A percentile compares a stretch with the other conserved stretches of the same genome.
Conservation (phyloP, 108 stramenopile species). For the Cyclotella sp. region DNA sequence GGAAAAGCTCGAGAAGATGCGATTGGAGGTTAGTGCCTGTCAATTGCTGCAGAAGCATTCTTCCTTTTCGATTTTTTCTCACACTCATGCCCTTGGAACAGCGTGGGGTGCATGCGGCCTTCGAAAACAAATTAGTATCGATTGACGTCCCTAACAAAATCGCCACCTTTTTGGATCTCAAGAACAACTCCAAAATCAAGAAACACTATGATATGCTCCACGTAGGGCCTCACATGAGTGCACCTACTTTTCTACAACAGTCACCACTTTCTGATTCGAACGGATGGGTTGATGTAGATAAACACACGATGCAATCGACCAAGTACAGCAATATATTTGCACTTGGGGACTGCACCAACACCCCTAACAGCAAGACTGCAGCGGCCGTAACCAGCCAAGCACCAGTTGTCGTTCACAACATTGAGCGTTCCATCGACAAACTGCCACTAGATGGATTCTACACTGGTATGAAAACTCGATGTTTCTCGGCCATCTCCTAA, state of each 20-base stretch:
- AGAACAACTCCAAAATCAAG: slow-evolving; percentile 23
- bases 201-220: slow-evolving; percentile 51
- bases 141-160: slow-evolving; percentile 40
- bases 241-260: slow-evolving; percentile 28
- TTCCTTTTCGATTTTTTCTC: no score
- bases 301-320: slow-evolving; percentile 43
- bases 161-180: slow-evolving; percentile 45
- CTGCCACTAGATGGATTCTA: slow-evolving; percentile 35
- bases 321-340: slow-evolving; percentile 51
- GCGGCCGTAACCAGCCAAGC: slow-evolving; percentile 51
- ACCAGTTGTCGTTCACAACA: slow-evolving; percentile 51
- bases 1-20: slow-evolving; percentile 35
- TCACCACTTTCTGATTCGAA: slow-evolving; percentile 31
- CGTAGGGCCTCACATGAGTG: slow-evolving; percentile 49
- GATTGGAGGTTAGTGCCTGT: slow-evolving; percentile 2
- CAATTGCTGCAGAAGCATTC: no score
- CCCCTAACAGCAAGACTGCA: slow-evolving; percentile 55
- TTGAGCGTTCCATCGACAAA: slow-evolving; percentile 28
- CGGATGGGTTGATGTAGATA: slow-evolving; percentile 54
- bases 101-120: slow-evolving; percentile 30
- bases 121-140: slow-evolving; percentile 25
- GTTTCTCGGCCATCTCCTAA: no score
- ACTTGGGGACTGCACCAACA: slow-evolving; percentile 52
- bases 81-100: no score
- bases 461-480: neutral